Base-by-base conservation (phyloP, 2,329 filamentous ascomycete species). In the Amauroascus verrucosus region DNA sequence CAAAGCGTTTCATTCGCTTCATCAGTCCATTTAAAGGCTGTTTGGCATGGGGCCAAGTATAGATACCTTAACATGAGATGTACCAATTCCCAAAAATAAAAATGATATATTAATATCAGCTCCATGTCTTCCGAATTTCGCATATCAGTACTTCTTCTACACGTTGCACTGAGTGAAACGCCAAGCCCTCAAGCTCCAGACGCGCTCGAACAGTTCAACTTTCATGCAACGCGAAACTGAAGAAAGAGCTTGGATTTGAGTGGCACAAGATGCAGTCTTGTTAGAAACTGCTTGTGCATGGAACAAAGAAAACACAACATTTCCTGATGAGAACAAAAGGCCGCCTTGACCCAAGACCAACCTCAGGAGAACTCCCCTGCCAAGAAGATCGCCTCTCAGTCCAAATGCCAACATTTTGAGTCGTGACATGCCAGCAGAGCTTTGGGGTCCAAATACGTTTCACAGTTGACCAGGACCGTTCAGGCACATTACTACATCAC, bases 1-100 rank as follows among this genome's bases (percentile, higher is more conserved):
- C 40, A 37, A 50, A 32, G 48, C 35, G 48, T 50, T 50, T 50
- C 37, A 33, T 22, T 43, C 30, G 35, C 47, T 18, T 43, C 30
- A n/a, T 18, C 6, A n/a, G 8, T 3, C n/a, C n/a, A 18, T 41
- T 48, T 37, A 3, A 30, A 48, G 46, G 14, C 16, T 37, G 18
- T 48, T 38, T 26, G 35, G 35, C 32, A 48, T 16, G 38, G 26
- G 38, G 11, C 8, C 35, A 35, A 22, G 43, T 24, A 41, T 41
- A 41, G 40, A 41, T 51, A 43, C 26, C 48, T 35, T 28, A 6
- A 22, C 20, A 7, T 6, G 16, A 35, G 8, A 22, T 18, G 40
- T 9, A 43, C 18, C 13, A 13, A 24, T 22, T 26, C 13, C 40
- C 18, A 26, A 22, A n/a, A 26, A 14, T 14, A 16, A 43, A 43